A percentile compares a stretch with the other conserved stretches of the same genome.
Evolutionary conservation across 306 rosid genomes (phyloP).

Genomic region (Clitoria ternatea): DNA sequence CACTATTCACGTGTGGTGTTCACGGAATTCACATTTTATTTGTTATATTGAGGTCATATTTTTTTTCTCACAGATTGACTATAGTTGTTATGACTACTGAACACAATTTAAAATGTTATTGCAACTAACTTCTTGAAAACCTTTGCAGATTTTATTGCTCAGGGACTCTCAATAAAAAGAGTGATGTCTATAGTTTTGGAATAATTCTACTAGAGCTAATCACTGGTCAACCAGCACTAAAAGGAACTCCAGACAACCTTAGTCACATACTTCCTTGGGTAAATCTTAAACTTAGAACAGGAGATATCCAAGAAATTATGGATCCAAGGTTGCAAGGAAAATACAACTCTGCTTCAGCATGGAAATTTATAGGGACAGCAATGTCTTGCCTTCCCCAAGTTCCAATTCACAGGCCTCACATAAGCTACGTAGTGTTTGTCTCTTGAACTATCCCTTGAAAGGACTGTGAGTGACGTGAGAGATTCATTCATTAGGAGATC

Average conservation of each 20-base stretch:
- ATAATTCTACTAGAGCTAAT: neutral
- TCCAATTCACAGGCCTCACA: constrained; percentile 11
- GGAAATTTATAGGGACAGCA: constrained; percentile 10
- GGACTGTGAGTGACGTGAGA: neutral
- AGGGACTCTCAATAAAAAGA: neutral
- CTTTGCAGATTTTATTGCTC: neutral
- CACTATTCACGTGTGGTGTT: too few species aligned
- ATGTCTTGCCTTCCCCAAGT: neutral
- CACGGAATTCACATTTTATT: neutral
- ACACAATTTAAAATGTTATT: neutral
- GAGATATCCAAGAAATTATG: neutral
- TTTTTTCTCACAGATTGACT: too few species aligned
- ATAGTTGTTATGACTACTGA: neutral
- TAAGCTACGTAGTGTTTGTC: neutral
- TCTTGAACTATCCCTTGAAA: neutral
- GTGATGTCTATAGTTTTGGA: neutral
- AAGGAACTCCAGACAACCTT: neutral
- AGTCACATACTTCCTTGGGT: constrained; percentile 2
- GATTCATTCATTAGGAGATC: neutral
- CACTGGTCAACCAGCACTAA: neutral
- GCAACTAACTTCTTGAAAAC: neutral
- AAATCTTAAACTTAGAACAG: neutral
- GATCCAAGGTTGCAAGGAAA: constrained; percentile 5
- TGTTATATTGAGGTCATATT: neutral
- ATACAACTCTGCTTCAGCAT: neutral